Percentiles rank a stretch among this genome's conserved stretches.
phyloP scores from a whole-genome alignment of 495 filamentous ascomycete species.

The Penicillium fimorum region DNA sequence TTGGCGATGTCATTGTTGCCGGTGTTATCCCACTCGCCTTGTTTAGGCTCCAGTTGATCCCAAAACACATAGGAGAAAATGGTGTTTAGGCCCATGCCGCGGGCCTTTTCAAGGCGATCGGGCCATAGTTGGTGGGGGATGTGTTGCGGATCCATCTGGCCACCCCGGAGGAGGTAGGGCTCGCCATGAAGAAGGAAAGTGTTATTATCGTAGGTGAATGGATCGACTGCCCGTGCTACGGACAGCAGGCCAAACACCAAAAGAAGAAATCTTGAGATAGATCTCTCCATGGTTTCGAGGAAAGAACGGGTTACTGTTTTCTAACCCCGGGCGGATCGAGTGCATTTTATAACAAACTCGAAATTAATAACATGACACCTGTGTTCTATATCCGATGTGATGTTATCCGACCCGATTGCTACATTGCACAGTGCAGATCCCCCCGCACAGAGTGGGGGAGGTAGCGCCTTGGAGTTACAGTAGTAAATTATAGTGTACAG shows the following conservation, averaged over 20 bases:
- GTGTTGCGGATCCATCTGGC: constrained; percentile 51
- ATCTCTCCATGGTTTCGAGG: not conserved
- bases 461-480: not conserved
- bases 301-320: not conserved
- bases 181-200: constrained; percentile 44
- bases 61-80: constrained; percentile 50
- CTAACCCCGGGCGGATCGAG: not conserved
- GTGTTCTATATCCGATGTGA: too few species aligned
- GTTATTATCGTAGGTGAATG: constrained; percentile 20
- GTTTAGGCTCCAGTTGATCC: constrained; percentile 42
- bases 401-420: too few species aligned
- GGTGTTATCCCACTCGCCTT: constrained; percentile 30
- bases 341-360: not conserved
- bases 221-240: constrained; percentile 7
- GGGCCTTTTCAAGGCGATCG: constrained; percentile 39
- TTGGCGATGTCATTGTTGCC: constrained; percentile 39
- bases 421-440: too few species aligned
- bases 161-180: constrained; percentile 42
- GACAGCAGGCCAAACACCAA: constrained; percentile 5
- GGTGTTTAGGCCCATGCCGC: constrained; percentile 48
- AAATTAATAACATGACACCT: too few species aligned
- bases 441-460: not conserved
- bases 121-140: constrained; percentile 44
- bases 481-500: not conserved
- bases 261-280: constrained; percentile 3